Percentiles rank a stretch among this genome's conserved stretches.
These are phyloP conservation scores for Dryadomyces sulphureus DNA, from an alignment of 2,329 filamentous ascomycete species.

Conservation along the genomic window DNA sequence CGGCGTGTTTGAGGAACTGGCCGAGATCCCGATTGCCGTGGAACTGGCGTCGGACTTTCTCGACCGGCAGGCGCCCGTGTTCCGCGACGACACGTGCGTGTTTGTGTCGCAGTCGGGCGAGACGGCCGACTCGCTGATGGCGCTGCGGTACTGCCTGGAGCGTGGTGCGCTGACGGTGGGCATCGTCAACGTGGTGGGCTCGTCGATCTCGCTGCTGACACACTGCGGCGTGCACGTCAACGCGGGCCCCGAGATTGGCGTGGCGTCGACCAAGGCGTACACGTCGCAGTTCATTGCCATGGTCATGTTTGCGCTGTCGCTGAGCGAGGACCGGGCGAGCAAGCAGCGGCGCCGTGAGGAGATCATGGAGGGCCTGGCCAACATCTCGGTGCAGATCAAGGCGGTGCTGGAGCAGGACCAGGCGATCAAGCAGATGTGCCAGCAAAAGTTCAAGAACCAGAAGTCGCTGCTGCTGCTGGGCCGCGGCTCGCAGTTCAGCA, in stretches of 20 bases:
- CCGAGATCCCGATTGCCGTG: conserved; percentile 93
- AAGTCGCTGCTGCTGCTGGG: conserved; percentile 90
- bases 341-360: conserved; percentile 85
- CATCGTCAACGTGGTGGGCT: conserved; percentile 97
- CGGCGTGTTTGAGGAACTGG: conserved; percentile 93
- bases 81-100: conserved; percentile 97
- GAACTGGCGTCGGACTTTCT: conserved; percentile 97
- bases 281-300: conserved; percentile 99
- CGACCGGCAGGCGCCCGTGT: conserved; percentile 89
- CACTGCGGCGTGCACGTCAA: conserved; percentile 99
- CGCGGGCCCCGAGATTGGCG: conserved; percentile 95
- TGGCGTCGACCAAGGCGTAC: conserved; percentile 98
- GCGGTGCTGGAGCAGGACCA: conserved; percentile 82
- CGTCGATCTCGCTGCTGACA: conserved; percentile 91
- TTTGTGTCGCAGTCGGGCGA: conserved; percentile 98
- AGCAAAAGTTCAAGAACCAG: conserved; percentile 89
- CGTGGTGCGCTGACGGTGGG: conserved; percentile 93
- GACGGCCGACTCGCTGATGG: conserved; percentile 94
- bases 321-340: conserved; percentile 91
- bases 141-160: conserved; percentile 94
- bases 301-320: conserved; percentile 97
- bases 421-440: conserved; percentile 86
- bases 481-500: conserved; percentile 91
- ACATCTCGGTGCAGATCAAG: conserved; percentile 83
- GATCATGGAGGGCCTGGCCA: conserved; percentile 85